Evolutionary conservation across 257 asterid genomes (phyloP), one percentile per base, ranked within the genome.

Genomic region (Echium plantagineum): DNA sequence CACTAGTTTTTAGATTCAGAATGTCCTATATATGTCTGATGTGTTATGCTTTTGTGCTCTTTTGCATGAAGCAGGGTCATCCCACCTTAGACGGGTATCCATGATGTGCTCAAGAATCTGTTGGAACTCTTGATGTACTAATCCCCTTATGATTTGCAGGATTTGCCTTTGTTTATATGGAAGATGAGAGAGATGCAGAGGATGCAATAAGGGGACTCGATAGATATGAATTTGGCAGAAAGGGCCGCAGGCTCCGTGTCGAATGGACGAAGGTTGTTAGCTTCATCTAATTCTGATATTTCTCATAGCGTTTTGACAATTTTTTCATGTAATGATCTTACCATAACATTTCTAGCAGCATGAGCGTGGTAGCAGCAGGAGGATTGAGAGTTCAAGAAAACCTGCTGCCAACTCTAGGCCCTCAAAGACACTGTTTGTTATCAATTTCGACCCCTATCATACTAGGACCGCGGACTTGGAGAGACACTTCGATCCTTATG

Each of bases 151-250:
- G 5, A 48, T 42, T 51, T 2, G 9, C 73, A 78, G 81, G 83
- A 20, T 78, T 77, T 68, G 93, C 93, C 61, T 89, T 85, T 69
- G 81, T 89, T 54, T 85, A 85, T 75, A 85, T 89, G 94, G 94
- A 78, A 52, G 94, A 85, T 68, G 96, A 89, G 68, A 78, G 95
- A 67, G 95, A 85, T 74, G 96, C 90, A 2, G 89, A 85, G 59
- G 90, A 89, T 71, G 96, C 96, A 21, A 83, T 89, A 28, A 86
- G 87, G 48, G 80, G 76, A 42, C 94, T 89, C 58, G 95, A 89
- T 72, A 80, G 84, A 17, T 71, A 75, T 46, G 95, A 83, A 55
- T 89, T 83, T 76, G 96, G 96, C 46, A 78, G 90, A 60, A 83
- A 82, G 71, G 87, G 94, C 7, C 91, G 94, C 12, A 75, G 94